These are phyloP conservation scores for Hanseniaspora gamundiae DNA, from an alignment of 1,139 yeast genomes.

Conservation along the genomic window DNA sequence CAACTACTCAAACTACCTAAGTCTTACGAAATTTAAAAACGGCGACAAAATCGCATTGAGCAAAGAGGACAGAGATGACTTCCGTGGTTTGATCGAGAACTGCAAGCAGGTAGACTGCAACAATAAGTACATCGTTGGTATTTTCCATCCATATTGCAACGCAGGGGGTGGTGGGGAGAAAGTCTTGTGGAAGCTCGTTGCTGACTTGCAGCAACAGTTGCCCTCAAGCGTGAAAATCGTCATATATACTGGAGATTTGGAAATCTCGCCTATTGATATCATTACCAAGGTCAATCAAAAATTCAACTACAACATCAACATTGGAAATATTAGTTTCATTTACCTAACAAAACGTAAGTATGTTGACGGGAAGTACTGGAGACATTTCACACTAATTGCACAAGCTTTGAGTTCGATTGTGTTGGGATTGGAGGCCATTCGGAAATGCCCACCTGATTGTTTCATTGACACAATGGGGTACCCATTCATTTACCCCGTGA, in stretches of 20 bases:
- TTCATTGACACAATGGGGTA: conserved; percentile 92
- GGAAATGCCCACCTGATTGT: conserved; percentile 68
- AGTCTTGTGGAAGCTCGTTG: conserved; percentile 90
- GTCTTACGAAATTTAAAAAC: conserved; percentile 3
- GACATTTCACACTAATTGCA: conserved; percentile 66
- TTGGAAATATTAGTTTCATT: conserved; percentile 53
- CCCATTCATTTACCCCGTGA: conserved; percentile 70
- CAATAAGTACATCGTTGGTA: conserved; percentile 48
- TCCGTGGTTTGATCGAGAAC: conserved; percentile 14
- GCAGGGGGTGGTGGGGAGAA: conserved; percentile 99
- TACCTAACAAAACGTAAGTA: conserved; percentile 49
- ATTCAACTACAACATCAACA: conserved; percentile 50
- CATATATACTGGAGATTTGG: conserved; percentile 63
- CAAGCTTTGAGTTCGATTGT: conserved; percentile 74
- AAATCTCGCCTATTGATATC: conserved; percentile 39
- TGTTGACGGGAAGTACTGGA: conserved; percentile 69
- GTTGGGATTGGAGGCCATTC: conserved; percentile 60
- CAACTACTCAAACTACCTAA: conserved; percentile 11
- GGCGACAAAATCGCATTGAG: conserved; percentile 10
- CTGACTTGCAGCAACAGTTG: conserved; percentile 46
- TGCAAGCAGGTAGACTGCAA: conserved; percentile 27
- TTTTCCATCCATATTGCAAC: conserved; percentile 90
- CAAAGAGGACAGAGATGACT: conserved; percentile 12
- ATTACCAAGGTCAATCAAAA: conserved; percentile 45
- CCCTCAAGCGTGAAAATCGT: conserved; percentile 45